A percentile compares a stretch with the other conserved stretches of the same genome.
These are phyloP conservation scores for Zoysia matrella DNA, from an alignment of 202 grass and related monocot species.

Conservation along the genomic window DNA sequence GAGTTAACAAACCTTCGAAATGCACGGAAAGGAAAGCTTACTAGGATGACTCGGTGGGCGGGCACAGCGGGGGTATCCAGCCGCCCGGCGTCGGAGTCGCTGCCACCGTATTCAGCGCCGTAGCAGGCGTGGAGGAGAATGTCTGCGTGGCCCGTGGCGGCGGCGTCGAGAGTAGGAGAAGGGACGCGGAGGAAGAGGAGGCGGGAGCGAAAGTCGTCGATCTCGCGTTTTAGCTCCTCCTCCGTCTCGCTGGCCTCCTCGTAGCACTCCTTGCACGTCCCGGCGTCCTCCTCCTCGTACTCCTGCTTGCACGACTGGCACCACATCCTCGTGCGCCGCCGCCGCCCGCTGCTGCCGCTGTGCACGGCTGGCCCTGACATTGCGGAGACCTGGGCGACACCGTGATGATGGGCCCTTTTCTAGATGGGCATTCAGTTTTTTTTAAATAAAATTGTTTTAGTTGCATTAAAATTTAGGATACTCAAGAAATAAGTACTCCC, in stretches of 20 bases:
- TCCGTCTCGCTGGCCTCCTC: too few species aligned
- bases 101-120: neutral
- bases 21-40: slow-evolving; percentile 31
- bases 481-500: too few species aligned
- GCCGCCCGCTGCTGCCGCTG: too few species aligned
- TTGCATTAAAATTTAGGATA: too few species aligned
- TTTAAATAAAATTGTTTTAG: too few species aligned
- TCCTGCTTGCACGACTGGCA: slow-evolving; percentile 89
- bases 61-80: slow-evolving; percentile 53
- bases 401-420: too few species aligned
- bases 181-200: slow-evolving; percentile 70
- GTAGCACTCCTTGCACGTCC: too few species aligned
- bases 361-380: too few species aligned
- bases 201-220: slow-evolving; percentile 75
- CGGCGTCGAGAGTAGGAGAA: slow-evolving; percentile 31
- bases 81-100: neutral
- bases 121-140: slow-evolving; percentile 47
- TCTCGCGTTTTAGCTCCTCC: too few species aligned
- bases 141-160: slow-evolving; percentile 38
- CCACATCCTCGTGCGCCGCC: slow-evolving; percentile 55
- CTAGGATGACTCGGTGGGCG: slow-evolving; percentile 78
- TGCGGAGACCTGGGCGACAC: too few species aligned
- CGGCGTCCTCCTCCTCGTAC: slow-evolving; percentile 89
- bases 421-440: too few species aligned
- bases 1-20: neutral